Evolutionary conservation across 164 flowering plant species (phyloP).

Genomic region (Tetrastigma voinierianum): DNA sequence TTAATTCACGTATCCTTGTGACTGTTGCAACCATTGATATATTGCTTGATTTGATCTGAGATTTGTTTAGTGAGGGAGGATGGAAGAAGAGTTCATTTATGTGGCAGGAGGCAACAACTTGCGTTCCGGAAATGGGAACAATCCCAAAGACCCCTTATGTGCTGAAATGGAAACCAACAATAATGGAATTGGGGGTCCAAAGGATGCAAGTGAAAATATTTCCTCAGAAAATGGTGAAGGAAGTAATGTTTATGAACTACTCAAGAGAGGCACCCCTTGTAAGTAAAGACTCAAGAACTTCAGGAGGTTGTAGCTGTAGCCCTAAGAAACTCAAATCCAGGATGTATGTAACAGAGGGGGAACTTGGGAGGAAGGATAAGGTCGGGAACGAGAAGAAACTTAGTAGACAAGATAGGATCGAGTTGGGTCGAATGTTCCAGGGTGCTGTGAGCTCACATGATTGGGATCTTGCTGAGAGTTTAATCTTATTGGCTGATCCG

Average conservation of each 20-base stretch:
- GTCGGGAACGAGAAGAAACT: conserved; percentile 57
- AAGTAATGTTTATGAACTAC: conserved; percentile 56
- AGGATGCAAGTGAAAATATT: conserved; percentile 23
- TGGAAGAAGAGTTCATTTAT: conserved; percentile 32
- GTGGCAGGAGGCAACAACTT: conserved; percentile 14
- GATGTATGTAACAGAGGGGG: conserved; percentile 36
- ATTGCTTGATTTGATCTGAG: background rate
- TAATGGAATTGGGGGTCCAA: conserved; percentile 17
- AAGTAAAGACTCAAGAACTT: conserved; percentile 28
- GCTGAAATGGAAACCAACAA: conserved; percentile 54
- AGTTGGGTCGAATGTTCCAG: conserved; percentile 78
- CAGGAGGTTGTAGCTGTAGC: conserved; percentile 40
- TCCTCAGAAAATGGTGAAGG: conserved; percentile 45
- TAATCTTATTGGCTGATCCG: conserved; percentile 71
- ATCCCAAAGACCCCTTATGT: conserved; percentile 25
- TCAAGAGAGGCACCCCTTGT: conserved; percentile 66
- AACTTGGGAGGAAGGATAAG: conserved; percentile 44
- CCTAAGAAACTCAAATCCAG: conserved; percentile 60
- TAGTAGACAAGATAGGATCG: conserved; percentile 74
- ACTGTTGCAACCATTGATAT: conserved; percentile 2
- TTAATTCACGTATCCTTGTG: background rate
- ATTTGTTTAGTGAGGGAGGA: conserved; percentile 12
- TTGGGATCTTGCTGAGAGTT: conserved; percentile 83
- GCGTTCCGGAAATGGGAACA: conserved; percentile 22
- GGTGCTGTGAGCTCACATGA: conserved; percentile 82